Percentiles rank a stretch among this genome's conserved stretches.
Evolutionary conservation across 2,329 filamentous ascomycete genomes (phyloP).

Genomic region (Corinectria fuckeliana): DNA sequence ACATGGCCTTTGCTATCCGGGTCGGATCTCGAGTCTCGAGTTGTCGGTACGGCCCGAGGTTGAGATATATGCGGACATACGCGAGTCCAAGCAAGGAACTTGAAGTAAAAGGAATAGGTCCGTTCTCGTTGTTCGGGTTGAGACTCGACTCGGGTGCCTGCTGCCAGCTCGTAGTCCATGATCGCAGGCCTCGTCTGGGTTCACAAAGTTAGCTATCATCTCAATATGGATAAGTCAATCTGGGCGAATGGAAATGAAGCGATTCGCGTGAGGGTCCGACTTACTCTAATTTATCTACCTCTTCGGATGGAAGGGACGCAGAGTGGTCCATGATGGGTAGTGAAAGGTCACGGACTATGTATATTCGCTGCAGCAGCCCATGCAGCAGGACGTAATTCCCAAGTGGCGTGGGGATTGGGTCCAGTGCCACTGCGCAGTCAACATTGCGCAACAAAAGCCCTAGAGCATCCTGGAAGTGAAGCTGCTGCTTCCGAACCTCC

Average conservation of each 20-base stretch:
- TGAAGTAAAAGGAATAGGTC: conserved; percentile 52
- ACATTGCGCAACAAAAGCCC: conserved; percentile 41
- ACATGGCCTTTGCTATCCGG: conserved; percentile 48
- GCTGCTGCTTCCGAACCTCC: conserved; percentile 41
- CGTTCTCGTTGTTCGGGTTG: conserved; percentile 49
- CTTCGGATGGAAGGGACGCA: conserved; percentile 42
- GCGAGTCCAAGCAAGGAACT: conserved; percentile 54
- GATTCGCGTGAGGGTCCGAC: not conserved
- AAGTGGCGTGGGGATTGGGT: conserved; percentile 46
- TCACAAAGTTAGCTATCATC: not conserved
- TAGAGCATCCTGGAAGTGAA: conserved; percentile 46
- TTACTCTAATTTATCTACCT: conserved; percentile 47
- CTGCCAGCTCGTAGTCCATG: conserved; percentile 49
- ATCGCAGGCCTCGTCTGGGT: conserved; percentile 42
- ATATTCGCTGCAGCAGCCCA: conserved; percentile 46
- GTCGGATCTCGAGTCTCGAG: conserved; percentile 52
- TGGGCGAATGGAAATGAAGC: not conserved
- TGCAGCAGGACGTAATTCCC: conserved; percentile 48
- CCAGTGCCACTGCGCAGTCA: conserved; percentile 37
- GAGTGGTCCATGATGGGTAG: conserved; percentile 43
- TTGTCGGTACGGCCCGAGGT: conserved; percentile 51
- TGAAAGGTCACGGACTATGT: conserved; percentile 46
- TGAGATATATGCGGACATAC: conserved; percentile 53
- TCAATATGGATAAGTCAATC: not conserved
- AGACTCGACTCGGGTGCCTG: conserved; percentile 48